Percentiles rank a stretch among this genome's conserved stretches.
Evolutionary conservation across 805 yeast genomes (phyloP).

Genomic region (Komagataella ulmi): DNA sequence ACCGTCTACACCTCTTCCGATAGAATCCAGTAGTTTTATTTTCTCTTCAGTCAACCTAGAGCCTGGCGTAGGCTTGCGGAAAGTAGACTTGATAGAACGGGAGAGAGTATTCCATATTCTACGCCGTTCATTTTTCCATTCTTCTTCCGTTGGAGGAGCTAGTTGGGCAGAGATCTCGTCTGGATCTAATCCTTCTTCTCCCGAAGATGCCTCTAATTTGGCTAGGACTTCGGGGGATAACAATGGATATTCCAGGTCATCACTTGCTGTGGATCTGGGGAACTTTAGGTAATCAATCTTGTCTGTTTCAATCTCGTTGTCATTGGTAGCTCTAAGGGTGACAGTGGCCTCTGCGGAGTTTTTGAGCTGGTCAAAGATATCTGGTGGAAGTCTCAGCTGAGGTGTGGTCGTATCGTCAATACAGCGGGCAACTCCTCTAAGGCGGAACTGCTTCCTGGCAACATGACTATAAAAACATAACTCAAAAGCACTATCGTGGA

Average conservation of each 20-base stretch:
- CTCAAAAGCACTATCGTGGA: constrained; percentile 45
- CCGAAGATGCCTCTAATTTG: not conserved
- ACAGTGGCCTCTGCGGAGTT: constrained; percentile 1
- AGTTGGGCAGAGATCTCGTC: not conserved
- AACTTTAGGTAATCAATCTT: constrained; percentile 4
- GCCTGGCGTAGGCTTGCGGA: constrained; percentile 68
- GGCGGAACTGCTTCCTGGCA: constrained; percentile 54
- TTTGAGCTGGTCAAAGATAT: not conserved
- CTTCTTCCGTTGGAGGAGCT: constrained; percentile 38
- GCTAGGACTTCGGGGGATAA: constrained; percentile 7
- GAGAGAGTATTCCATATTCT: constrained; percentile 55
- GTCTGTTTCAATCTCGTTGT: not conserved
- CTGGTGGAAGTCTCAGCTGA: constrained; percentile 1
- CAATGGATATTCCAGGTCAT: constrained; percentile 11
- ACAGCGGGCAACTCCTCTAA: constrained; percentile 50
- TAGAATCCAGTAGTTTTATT: constrained; percentile 48
- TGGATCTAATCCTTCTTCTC: not conserved
- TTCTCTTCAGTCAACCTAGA: constrained; percentile 39
- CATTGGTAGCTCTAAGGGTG: constrained; percentile 7
- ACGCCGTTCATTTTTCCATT: constrained; percentile 53
- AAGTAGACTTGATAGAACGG: constrained; percentile 45
- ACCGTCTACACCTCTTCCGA: constrained; percentile 77
- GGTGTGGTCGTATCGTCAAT: constrained; percentile 19
- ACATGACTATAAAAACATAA: constrained; percentile 63
- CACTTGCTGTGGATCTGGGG: constrained; percentile 1